Evolutionary conservation across 2,329 filamentous ascomycete species (phyloP).

Genomic region (Penicillium polonicum): DNA sequence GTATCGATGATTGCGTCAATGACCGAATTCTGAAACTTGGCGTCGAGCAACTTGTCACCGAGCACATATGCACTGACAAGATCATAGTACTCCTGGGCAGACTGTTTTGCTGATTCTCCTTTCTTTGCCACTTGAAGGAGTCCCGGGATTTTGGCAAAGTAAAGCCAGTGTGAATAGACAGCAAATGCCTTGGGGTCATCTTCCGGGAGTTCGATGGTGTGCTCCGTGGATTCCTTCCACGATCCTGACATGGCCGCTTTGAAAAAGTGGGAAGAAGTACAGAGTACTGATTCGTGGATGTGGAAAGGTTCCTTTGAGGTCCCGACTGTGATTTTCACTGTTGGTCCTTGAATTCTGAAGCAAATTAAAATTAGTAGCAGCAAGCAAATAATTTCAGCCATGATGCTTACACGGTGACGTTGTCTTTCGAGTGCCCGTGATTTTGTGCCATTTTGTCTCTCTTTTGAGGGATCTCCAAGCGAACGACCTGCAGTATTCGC

Average conservation of each 20-base stretch:
- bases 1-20: neutral
- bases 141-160: neutral
- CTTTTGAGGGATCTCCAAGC: neutral
- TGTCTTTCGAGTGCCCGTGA: neutral
- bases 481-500: neutral
- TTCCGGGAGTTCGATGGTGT: neutral
- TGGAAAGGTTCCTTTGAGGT: neutral
- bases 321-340: neutral
- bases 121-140: no score
- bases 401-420: neutral
- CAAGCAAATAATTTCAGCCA: neutral
- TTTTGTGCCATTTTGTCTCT: neutral
- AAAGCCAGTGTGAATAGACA: neutral
- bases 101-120: accelerated
- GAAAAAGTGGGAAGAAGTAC: neutral
- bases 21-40: neutral
- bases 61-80: neutral
- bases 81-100: neutral
- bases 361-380: neutral
- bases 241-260: neutral
- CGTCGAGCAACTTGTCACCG: neutral
- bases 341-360: neutral
- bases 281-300: neutral
- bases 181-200: neutral
- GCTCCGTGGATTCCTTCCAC: neutral